A percentile compares a stretch with the other conserved stretches of the same genome.
Evolutionary conservation across 169 alveolate species (phyloP).

Genomic region (Hepatocystis sp.): DNA sequence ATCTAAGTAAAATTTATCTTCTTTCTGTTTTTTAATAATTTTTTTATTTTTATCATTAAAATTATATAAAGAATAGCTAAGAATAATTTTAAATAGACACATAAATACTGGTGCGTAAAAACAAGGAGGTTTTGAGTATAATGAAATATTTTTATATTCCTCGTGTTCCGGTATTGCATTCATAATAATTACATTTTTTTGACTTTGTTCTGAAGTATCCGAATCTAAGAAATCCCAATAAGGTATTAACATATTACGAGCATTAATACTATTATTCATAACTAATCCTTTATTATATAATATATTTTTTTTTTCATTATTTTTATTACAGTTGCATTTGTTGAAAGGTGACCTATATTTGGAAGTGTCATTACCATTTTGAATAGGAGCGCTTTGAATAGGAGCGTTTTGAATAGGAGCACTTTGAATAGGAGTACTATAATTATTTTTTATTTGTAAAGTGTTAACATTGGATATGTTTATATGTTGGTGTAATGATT

Average conservation of each 20-base stretch:
- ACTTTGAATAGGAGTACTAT: too few species aligned
- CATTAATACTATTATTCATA: constrained; percentile 30
- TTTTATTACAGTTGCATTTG: background rate
- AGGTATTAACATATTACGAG: constrained; percentile 41
- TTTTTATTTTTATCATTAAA: constrained; percentile 68
- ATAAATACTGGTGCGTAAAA: constrained; percentile 72
- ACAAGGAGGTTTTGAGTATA: constrained; percentile 74
- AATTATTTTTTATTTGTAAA: too few species aligned
- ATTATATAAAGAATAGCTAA: constrained; percentile 58
- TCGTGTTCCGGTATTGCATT: constrained; percentile 42
- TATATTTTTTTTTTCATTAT: constrained; percentile 21
- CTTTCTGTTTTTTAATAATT: too few species aligned
- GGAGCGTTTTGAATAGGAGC: too few species aligned
- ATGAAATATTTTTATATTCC: constrained; percentile 48
- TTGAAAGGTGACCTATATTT: too few species aligned
- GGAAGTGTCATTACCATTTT: too few species aligned
- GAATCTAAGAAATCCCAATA: constrained; percentile 71
- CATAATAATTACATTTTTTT: constrained; percentile 17
- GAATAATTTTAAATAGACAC: constrained; percentile 68
- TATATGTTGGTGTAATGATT: too few species aligned
- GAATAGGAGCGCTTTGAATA: too few species aligned
- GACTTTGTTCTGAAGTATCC: constrained; percentile 29
- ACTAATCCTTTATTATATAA: constrained; percentile 72
- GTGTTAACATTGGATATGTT: too few species aligned
- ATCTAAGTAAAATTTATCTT: too few species aligned